Evolutionary conservation across 2,329 filamentous ascomycete genomes (phyloP).

Genomic region (Exophiala viscosa): DNA sequence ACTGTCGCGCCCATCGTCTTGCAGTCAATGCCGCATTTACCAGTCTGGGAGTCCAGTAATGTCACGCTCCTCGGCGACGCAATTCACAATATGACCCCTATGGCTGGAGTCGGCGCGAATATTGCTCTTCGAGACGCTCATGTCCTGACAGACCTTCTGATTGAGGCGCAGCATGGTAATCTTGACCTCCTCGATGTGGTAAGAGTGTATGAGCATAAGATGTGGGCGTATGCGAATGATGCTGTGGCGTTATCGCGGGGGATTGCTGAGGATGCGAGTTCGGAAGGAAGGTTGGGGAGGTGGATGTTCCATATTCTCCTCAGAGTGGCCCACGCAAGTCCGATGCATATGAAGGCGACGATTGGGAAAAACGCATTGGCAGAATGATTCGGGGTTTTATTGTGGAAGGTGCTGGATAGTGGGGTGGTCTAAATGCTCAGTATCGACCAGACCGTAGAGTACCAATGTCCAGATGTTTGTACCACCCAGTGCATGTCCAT

Average conservation of each 20-base stretch:
- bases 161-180: not conserved
- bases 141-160: conserved; percentile 31
- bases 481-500: no score
- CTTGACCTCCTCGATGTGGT: not conserved
- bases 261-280: conserved; percentile 6
- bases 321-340: conserved; percentile 1
- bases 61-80: conserved; percentile 45
- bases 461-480: no score
- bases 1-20: conserved; percentile 23
- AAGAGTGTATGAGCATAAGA: not conserved
- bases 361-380: not conserved
- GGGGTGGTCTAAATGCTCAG: no score
- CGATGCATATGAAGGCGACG: conserved; percentile 4
- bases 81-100: conserved; percentile 45
- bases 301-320: conserved; percentile 4
- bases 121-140: conserved; percentile 42
- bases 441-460: no score
- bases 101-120: conserved; percentile 43
- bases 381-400: no score
- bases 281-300: not conserved
- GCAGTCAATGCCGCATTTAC: conserved; percentile 31
- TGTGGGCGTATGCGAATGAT: conserved; percentile 5
- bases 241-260: conserved; percentile 4
- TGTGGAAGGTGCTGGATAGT: no score
- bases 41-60: conserved; percentile 29